phyloP scores from a whole-genome alignment of 805 yeast species.

The Hanseniaspora valbyensis region DNA sequence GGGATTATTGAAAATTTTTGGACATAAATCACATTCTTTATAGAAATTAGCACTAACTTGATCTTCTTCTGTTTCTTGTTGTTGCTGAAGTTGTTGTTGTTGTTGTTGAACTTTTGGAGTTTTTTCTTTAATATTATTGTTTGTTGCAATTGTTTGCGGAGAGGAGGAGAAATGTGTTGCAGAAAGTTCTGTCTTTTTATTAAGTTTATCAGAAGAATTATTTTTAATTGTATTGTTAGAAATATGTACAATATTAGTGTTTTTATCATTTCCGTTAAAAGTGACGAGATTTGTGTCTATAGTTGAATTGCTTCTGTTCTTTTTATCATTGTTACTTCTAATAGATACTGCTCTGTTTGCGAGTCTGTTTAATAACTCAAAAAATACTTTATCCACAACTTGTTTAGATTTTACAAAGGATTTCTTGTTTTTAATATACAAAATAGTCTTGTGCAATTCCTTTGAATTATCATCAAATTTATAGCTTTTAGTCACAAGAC shows the following conservation, averaged over 20 bases:
- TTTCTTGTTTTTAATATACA: slow-evolving; percentile 11
- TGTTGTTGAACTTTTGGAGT: no score
- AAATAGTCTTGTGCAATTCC: slow-evolving; percentile 8
- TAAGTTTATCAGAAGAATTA: neutral
- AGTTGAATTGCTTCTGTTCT: neutral
- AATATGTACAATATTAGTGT: slow-evolving; percentile 8
- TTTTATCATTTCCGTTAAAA: slow-evolving; percentile 7
- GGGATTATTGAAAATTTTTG: slow-evolving; percentile 52
- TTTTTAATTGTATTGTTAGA: slow-evolving; percentile 1
- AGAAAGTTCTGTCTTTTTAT: neutral
- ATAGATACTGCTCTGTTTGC: neutral
- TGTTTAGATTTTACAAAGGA: slow-evolving; percentile 8
- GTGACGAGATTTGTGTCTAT: neutral
- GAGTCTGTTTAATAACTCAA: slow-evolving; percentile 8
- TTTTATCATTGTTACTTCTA: neutral
- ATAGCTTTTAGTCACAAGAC: slow-evolving; percentile 3
- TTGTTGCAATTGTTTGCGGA: neutral
- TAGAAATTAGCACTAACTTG: neutral
- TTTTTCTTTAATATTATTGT: neutral
- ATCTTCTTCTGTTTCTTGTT: no score
- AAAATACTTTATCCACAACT: slow-evolving; percentile 1
- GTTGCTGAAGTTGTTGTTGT: no score
- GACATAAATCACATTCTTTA: slow-evolving; percentile 44
- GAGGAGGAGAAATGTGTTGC: neutral
- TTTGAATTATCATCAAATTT: slow-evolving; percentile 9